These are phyloP conservation scores for Helianthus tuberosus DNA, from an alignment of 129 eudicot genomes.

Conservation along the genomic window DNA sequence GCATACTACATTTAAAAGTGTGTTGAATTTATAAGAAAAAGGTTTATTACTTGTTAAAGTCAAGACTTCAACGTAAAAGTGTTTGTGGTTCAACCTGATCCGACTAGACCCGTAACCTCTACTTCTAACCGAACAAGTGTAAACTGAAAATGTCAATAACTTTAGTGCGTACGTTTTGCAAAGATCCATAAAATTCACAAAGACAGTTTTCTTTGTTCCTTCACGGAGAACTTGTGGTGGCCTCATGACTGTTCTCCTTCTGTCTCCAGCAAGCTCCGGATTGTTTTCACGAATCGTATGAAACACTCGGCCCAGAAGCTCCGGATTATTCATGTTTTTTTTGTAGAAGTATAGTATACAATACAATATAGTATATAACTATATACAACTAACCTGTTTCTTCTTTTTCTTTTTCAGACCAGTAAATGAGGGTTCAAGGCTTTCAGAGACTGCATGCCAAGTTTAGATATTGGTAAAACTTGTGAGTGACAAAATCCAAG, in stretches of 20 bases:
- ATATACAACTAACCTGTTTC: constrained; percentile 49
- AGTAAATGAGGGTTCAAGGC: constrained; percentile 64
- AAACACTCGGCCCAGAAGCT: constrained; percentile 73
- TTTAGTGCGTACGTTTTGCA: constrained; percentile 62
- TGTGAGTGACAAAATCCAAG: neutral
- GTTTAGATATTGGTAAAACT: neutral
- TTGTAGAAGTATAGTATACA: constrained; percentile 2
- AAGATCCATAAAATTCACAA: constrained; percentile 81
- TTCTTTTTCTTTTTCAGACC: constrained; percentile 93
- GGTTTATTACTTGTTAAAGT: neutral
- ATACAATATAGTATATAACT: constrained; percentile 13
- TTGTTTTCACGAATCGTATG: constrained; percentile 80
- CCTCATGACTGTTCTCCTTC: constrained; percentile 84
- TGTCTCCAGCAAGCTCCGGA: constrained; percentile 88
- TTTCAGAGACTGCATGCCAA: constrained; percentile 59
- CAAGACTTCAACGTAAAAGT: neutral
- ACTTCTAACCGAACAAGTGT: neutral
- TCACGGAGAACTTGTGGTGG: constrained; percentile 94
- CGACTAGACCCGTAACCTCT: neutral
- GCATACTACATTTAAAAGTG: too few species aligned
- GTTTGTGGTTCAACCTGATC: neutral
- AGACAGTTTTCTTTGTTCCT: constrained; percentile 93
- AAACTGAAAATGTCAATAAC: constrained; percentile 4
- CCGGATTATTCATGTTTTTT: neutral
- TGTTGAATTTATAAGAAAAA: neutral